phyloP scores from a whole-genome alignment of 768 basidiomycete species.

The Nevesoporus exiguus region DNA sequence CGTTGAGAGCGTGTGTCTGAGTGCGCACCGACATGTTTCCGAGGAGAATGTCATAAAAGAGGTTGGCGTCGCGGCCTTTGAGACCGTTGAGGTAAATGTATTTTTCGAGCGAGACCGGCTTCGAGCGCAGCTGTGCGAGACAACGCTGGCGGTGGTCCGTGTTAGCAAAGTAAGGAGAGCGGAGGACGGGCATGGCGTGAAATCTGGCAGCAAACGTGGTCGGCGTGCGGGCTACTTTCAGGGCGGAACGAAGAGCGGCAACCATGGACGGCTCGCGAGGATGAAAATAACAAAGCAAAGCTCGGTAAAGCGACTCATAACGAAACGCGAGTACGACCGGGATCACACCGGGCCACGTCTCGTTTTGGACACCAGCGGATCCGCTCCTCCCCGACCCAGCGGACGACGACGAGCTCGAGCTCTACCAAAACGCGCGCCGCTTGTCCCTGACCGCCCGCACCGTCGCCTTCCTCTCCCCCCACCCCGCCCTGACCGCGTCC shows the following conservation, averaged over 20 bases:
- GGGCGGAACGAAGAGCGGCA: neutral
- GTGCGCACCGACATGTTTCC: constrained; percentile 54
- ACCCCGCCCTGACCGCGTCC: constrained; percentile 46
- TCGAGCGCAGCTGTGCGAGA: constrained; percentile 56
- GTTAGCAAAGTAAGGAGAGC: constrained; percentile 43
- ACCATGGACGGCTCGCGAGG: neutral
- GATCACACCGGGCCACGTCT: neutral
- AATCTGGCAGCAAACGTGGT: constrained; percentile 2
- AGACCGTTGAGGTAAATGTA: constrained; percentile 69
- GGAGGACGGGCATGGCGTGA: constrained; percentile 29
- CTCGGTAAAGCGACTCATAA: neutral
- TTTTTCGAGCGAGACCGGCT: constrained; percentile 55
- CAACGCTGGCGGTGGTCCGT: constrained; percentile 56
- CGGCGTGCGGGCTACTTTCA: neutral
- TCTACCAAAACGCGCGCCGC: constrained; percentile 70
- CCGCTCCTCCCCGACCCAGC: neutral
- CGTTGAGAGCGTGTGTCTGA: neutral
- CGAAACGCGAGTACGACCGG: neutral
- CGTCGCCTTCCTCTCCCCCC: constrained; percentile 69
- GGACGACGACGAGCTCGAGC: too few species aligned
- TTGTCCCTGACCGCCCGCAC: constrained; percentile 62
- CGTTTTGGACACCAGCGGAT: too few species aligned
- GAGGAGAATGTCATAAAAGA: constrained; percentile 65
- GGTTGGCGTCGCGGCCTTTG: constrained; percentile 55
- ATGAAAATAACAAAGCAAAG: neutral